These are phyloP conservation scores for Zygosaccharomyces siamensis DNA, from an alignment of 805 yeast genomes.

Conservation along the genomic window DNA sequence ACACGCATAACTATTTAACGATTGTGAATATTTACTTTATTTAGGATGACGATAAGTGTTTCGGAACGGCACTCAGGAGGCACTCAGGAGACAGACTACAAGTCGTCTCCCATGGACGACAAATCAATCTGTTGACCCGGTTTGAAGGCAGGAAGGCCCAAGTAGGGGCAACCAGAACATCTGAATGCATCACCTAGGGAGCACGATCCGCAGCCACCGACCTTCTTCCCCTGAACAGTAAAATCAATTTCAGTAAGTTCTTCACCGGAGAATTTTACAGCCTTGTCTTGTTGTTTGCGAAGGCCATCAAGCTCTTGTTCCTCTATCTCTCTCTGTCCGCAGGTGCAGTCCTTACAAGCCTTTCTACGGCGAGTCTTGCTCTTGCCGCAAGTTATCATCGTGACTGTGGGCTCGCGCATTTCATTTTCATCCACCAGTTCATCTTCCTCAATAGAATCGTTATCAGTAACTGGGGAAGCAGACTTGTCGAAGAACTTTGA, in stretches of 20 bases:
- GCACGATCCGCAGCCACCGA: conserved; percentile 97
- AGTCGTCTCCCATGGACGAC: conserved; percentile 72
- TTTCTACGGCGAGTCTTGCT: conserved; percentile 46
- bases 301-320: conserved; percentile 46
- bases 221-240: conserved; percentile 86
- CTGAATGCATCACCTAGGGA: conserved; percentile 97
- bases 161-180: conserved; percentile 96
- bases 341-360: conserved; percentile 97
- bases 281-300: conserved; percentile 34
- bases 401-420: conserved; percentile 18
- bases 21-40: background rate
- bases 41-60: background rate
- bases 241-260: conserved; percentile 90
- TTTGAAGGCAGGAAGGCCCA: conserved; percentile 96
- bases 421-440: conserved; percentile 45
- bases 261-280: conserved; percentile 43
- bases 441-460: conserved; percentile 54
- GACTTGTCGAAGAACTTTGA: conserved; percentile 50
- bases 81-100: conserved; percentile 35
- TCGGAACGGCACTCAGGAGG: background rate
- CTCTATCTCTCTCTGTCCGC: conserved; percentile 90
- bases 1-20: background rate
- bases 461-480: conserved; percentile 38
- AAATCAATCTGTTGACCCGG: conserved; percentile 89
- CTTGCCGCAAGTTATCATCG: conserved; percentile 32